Evolutionary conservation across 176 grass and related monocot species (phyloP), one percentile per base, ranked within the genome.

Genomic region (Rhynchospora pubera): DNA sequence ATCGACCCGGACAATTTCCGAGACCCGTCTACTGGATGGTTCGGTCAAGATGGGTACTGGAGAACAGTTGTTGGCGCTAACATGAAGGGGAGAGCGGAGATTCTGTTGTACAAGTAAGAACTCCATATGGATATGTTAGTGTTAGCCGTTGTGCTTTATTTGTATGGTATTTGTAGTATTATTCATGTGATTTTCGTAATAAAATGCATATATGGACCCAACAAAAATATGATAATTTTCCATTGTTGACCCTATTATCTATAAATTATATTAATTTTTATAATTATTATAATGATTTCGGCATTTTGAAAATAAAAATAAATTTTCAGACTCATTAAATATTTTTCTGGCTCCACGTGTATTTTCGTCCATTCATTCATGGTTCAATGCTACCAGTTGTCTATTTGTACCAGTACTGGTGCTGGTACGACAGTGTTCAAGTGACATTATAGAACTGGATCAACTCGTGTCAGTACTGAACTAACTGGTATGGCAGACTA

Each of bases 1-100:
- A 21, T 93, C 28, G 22, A 55, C 5, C 19, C 53, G 11, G 30
- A 73, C 67, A 79, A 52, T 5, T 97, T 97, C 78, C 84, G 93
- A 0, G 93, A 97, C 65, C 93, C 93, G 5, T 86, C 88, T 5
- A 93, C 90, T 12, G 90, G 79, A 11, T 93, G 93, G 93, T 71
- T 78, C 5, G 93, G 88, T 65, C 22, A 64, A 7, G 93, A 97
- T 48, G 90, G 90, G n/a, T 73, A 78, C 2, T 92, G 93, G 93
- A 7, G 93, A 44, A 15, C 88, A 26, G 90, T 84, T 8, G 9
- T 96, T 14, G 82, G 69, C 5, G 90, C 79, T 57, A 57, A 82
- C 65, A 21, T 90, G 26, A 42, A 12, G 13, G 87, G 66, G 69
- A 62, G 77, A 2, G 90, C 82, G 1, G 58, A 69, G 48, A 78